A percentile compares a stretch with the other conserved stretches of the same genome.
Evolutionary conservation across 2,329 filamentous ascomycete species (phyloP).

Genomic region (Leptoxyphium fumago): DNA sequence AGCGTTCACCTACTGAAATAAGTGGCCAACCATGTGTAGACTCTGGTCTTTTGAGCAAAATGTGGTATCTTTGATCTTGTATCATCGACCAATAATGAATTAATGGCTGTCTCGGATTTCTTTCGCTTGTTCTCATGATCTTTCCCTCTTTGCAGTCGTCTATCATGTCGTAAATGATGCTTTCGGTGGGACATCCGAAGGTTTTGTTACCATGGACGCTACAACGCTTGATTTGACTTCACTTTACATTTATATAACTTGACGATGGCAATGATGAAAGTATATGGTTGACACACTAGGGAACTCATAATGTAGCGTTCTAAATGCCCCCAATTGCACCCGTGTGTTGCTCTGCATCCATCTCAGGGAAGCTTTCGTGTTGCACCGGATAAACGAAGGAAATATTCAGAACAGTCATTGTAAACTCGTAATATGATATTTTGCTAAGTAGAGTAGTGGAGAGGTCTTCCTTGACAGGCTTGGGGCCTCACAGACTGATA

Average conservation of each 20-base stretch:
- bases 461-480: neutral
- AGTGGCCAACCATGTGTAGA: no score
- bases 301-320: no score
- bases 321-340: no score
- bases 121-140: no score
- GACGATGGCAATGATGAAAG: neutral
- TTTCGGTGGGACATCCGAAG: no score
- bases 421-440: neutral
- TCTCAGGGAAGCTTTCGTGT: neutral
- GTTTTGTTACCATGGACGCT: neutral
- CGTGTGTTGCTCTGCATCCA: no score
- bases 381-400: neutral
- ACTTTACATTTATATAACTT: neutral
- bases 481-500: neutral
- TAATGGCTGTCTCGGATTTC: no score
- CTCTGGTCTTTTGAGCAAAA: no score
- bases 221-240: neutral
- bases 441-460: neutral
- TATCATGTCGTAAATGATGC: no score
- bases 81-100: no score
- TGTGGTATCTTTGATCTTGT: no score
- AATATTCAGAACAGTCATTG: neutral
- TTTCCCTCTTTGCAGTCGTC: no score
- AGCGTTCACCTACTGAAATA: constrained; percentile 44
- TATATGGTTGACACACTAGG: neutral